phyloP scores from a whole-genome alignment of 2,329 filamentous ascomycete genomes.

The Penicillium sclerotigenum region DNA sequence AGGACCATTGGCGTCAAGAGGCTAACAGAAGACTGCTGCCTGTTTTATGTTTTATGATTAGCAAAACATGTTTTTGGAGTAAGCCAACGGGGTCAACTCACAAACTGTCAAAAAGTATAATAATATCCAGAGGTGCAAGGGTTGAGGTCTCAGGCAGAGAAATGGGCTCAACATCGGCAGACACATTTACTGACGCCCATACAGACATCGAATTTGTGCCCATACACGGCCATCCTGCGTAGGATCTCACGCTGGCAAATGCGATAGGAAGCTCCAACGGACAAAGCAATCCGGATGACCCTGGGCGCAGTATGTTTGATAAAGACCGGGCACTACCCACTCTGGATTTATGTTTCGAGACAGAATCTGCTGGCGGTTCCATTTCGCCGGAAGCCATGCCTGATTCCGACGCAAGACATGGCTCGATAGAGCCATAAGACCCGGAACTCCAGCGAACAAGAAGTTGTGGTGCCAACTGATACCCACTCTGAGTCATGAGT shows the following conservation, averaged over 20 bases:
- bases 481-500: not conserved
- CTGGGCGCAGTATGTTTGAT: not conserved
- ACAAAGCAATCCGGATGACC: conserved; percentile 4
- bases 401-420: conserved; percentile 3
- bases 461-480: conserved; percentile 8
- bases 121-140: conserved; percentile 33
- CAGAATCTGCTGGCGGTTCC: not conserved
- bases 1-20: conserved; percentile 22
- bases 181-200: conserved; percentile 25
- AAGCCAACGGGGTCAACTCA: conserved; percentile 20
- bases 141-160: conserved; percentile 12
- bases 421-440: conserved; percentile 14
- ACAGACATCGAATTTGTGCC: conserved; percentile 14
- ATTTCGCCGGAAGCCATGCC: not conserved
- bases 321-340: not conserved
- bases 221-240: conserved; percentile 11
- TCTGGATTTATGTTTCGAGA: not conserved
- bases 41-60: conserved; percentile 13
- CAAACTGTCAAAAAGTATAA: conserved; percentile 37
- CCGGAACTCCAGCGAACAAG: conserved; percentile 25
- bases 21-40: conserved; percentile 14
- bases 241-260: conserved; percentile 18
- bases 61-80: not conserved
- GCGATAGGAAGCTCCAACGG: conserved; percentile 22
- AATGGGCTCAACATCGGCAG: conserved; percentile 26